Base-by-base conservation (phyloP, 1,139 yeast species). In the Debaryomyces udenii region DNA sequence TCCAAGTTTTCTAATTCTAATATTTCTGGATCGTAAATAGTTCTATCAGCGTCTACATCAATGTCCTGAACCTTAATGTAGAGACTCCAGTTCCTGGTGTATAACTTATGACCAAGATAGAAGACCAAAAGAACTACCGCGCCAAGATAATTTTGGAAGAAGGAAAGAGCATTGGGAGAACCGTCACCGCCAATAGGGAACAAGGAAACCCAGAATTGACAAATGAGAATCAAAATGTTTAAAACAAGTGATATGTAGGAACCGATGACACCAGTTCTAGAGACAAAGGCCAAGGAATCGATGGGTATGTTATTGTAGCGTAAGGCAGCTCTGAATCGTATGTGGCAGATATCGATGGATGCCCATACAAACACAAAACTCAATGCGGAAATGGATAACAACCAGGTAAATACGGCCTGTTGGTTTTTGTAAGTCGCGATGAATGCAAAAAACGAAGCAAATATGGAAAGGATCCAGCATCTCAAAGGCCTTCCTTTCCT, bases 281-380 rank as follows among this genome's bases (percentile, higher is more conserved):
- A 59, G 17, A 61, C 65, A 43, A 68, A 71, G 3, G 75, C 76
- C 52, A 71, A 64, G 6, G 70, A 55, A 33, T 55, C 57, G 22
- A 65, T 42, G 4, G 70, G 60, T 31, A 69, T 59, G 40, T 68
- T 65, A 49, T 65, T 59, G 51, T 59, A 55, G 44, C 56, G 64
- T 53, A 71, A 66, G 0, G 71, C 75, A n/a, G 59, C 56, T 54
- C 76, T 61, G 55, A 71, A 71, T 49, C 76, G 59, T 39, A 70
- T 57, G 46, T 70, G 76, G 39, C 74, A 68, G 33, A 66, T 43
- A 47, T 75, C 69, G 46, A 71, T 69, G 37, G 68, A 63, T 20
- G 64, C 59, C 77, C 77, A 71, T 31, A 71, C 68, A 48, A 71
- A 66, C 29, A 71, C 63, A 45, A 68, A 70, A 7, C 74, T 67